Conservation (phyloP, 129 eudicot species). For the Ambrosia artemisiifolia region DNA sequence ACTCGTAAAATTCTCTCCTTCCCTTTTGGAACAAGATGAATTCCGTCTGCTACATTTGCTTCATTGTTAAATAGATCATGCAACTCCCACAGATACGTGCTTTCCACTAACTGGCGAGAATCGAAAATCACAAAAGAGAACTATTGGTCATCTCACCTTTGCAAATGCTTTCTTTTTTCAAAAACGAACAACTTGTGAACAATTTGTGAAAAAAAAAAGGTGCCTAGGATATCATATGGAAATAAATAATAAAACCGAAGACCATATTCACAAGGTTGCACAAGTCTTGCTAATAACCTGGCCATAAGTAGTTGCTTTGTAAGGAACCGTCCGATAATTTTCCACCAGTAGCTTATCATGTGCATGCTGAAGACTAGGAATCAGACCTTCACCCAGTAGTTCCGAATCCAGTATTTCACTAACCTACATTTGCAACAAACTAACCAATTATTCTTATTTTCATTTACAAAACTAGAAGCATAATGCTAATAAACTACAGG, state of each 20-base stretch:
- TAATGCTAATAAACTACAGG: background rate
- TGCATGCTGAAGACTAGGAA: slow-evolving; percentile 90
- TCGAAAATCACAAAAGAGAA: background rate
- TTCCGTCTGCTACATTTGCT: slow-evolving; percentile 49
- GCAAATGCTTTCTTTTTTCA: slow-evolving; percentile 2
- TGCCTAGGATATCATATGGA: no score
- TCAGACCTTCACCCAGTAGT: slow-evolving; percentile 89
- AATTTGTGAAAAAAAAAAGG: no score
- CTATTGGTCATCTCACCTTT: background rate
- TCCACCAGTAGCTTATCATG: slow-evolving; percentile 75
- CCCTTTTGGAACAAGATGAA: slow-evolving; percentile 61
- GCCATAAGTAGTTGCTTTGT: slow-evolving; percentile 70
- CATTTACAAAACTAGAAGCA: background rate
- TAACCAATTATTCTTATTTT: background rate
- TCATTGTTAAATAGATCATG: slow-evolving; percentile 64
- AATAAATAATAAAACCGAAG: no score
- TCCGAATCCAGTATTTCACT: slow-evolving; percentile 94
- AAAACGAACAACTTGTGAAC: no score
- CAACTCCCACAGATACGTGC: slow-evolving; percentile 60
- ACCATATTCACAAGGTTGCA: no score
- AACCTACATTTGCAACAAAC: slow-evolving; percentile 43
- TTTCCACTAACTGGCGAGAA: slow-evolving; percentile 67
- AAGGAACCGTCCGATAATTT: slow-evolving; percentile 73
- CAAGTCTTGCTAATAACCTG: slow-evolving; percentile 47
- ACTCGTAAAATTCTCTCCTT: slow-evolving; percentile 44